Evolutionary conservation across 2,329 filamentous ascomycete genomes (phyloP).

Genomic region (Fusarium floridanum): DNA sequence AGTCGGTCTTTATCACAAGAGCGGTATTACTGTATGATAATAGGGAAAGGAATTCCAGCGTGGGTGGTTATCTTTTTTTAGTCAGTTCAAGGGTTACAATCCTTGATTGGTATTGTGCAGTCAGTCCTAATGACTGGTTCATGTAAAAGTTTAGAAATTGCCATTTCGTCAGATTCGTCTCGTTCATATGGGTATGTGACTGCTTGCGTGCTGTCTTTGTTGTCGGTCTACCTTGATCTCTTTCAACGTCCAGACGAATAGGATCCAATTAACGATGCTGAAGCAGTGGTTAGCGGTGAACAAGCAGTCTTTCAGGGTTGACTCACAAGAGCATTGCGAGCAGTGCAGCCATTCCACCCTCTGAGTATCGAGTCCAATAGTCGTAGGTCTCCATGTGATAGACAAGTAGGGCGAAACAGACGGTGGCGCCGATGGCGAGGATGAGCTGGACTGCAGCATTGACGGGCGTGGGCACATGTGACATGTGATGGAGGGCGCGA

Average conservation of each 20-base stretch:
- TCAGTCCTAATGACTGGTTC: not conserved
- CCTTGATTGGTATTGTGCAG: conserved; percentile 8
- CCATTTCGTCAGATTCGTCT: not conserved
- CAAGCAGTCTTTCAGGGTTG: too few relatives aligned
- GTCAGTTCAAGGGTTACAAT: not conserved
- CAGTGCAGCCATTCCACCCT: conserved; percentile 41
- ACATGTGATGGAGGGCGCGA: conserved; percentile 34
- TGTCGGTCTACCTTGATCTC: conserved; percentile 26
- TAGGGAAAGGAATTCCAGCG: not conserved
- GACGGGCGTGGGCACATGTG: conserved; percentile 30
- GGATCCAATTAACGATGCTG: conserved; percentile 38
- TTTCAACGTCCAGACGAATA: conserved; percentile 36
- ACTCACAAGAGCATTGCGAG: conserved; percentile 43
- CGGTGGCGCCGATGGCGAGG: conserved; percentile 39
- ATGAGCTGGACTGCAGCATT: conserved; percentile 38
- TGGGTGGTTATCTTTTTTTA: not conserved
- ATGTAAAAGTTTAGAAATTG: conserved; percentile 11
- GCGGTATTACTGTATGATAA: conserved; percentile 19
- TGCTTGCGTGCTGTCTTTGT: conserved; percentile 17
- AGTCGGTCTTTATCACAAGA: not conserved
- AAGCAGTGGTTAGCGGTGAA: not conserved
- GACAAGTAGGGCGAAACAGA: conserved; percentile 39
- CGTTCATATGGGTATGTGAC: conserved; percentile 39
- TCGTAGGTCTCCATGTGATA: conserved; percentile 34
- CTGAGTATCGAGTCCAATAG: conserved; percentile 29